Evolutionary conservation across 1,139 yeast genomes (phyloP), one percentile per base, ranked within the genome.

Genomic region (Diutina rugosa): DNA sequence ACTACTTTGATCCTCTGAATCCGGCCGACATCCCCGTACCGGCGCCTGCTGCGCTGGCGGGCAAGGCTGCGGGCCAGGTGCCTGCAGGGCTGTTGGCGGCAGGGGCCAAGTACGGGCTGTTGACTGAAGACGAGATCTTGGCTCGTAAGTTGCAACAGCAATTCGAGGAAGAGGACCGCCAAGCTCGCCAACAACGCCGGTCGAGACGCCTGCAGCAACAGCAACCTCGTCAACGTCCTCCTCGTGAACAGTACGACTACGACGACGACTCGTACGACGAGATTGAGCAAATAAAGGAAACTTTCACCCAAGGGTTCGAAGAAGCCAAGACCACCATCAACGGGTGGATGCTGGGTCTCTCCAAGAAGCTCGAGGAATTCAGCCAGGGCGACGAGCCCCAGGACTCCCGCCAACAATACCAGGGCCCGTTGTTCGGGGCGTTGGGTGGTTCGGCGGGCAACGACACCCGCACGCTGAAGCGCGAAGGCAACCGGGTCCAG

Each of bases 101-200:
- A 6, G 54, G 54, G 6, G 54, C 54, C 29, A 51, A 51, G 47
- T 51, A 51, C 46, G 29, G 46, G 30, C 46, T 28, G 46, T 26
- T 41, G 58, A 82, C 82, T 60, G 87, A 85, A 57, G 99, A 93
- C 68, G 99, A 90, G 68, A 72, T 81, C 38, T 75, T 91, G 62
- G 98, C 98, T 1, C 80, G 96, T 60, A 77, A 80, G 65, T 74
- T 93, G 63, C 96, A 93, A 59, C 82, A 82, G 63, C 84, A 87
- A 64, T 87, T 79, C 67, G 87, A 76, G 63, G 63, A 69, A 58
- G 80, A 76, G 62, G 79, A 75, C 60, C 69, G 65, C 41, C 58
- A 61, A 41, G 60, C 67, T 56, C 61, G 69, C 49, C 58, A 56
- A 21, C 57, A 59, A 35, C 59, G 61, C 55, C 71, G 58, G 63